A percentile compares a stretch with the other conserved stretches of the same genome.
These are phyloP conservation scores for Fraxinus albicans DNA, from an alignment of 305 asterid genomes.

Conservation along the genomic window DNA sequence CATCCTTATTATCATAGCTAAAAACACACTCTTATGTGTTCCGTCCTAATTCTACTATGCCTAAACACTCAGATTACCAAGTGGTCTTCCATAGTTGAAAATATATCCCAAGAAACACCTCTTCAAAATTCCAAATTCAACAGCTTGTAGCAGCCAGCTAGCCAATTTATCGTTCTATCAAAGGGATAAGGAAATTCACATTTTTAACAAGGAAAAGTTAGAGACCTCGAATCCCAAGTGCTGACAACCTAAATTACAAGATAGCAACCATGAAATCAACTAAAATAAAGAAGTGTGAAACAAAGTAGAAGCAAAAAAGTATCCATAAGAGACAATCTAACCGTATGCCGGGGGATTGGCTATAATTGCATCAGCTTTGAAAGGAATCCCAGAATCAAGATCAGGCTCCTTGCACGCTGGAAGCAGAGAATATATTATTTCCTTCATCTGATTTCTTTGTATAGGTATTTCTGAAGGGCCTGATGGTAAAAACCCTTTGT, in stretches of 20 bases:
- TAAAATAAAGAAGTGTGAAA: neutral
- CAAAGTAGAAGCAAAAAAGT: constrained; percentile 1
- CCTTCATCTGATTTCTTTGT: constrained; percentile 84
- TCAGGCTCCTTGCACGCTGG: constrained; percentile 95
- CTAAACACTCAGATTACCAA: neutral
- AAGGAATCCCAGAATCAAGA: constrained; percentile 74
- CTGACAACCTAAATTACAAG: neutral
- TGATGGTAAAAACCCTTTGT: constrained; percentile 97
- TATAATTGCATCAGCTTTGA: constrained; percentile 89
- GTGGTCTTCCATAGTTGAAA: neutral
- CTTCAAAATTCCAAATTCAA: neutral
- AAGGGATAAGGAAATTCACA: neutral
- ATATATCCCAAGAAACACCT: neutral
- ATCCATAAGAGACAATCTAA: constrained; percentile 24
- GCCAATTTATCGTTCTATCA: neutral
- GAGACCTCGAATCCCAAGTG: neutral
- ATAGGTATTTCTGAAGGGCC: constrained; percentile 93
- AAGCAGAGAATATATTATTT: constrained; percentile 73
- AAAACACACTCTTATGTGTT: neutral
- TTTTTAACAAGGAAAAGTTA: neutral
- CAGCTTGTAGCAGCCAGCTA: neutral
- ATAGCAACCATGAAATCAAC: neutral
- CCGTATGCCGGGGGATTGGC: constrained; percentile 99
- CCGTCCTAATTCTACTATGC: neutral
- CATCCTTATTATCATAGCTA: neutral